phyloP scores from a whole-genome alignment of 2,329 filamentous ascomycete species.

The Nannizzia gypsea region DNA sequence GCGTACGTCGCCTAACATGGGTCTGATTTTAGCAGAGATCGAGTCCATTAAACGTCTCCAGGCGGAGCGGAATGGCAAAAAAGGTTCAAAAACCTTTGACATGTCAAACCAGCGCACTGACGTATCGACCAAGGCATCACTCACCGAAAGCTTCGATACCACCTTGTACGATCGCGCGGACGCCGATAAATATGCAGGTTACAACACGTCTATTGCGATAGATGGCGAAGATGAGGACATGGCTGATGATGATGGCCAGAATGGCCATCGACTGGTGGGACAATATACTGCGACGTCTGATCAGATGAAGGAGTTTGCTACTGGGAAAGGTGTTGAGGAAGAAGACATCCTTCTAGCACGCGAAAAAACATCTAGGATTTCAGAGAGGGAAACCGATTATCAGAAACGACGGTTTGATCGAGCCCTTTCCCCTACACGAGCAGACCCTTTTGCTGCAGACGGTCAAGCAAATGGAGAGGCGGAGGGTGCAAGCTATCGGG shows the following conservation, averaged over 20 bases:
- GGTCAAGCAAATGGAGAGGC: conserved; percentile 53
- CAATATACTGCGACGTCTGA: conserved; percentile 90
- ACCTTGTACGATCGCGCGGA: conserved; percentile 72
- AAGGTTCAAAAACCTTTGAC: conserved; percentile 71
- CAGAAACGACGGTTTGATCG: conserved; percentile 92
- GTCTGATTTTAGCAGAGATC: conserved; percentile 53
- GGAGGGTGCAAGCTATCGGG: conserved; percentile 72
- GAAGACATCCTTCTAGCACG: conserved; percentile 76
- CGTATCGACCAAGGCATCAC: conserved; percentile 75
- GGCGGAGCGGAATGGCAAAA: conserved; percentile 82
- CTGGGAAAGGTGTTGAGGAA: conserved; percentile 74
- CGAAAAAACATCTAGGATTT: conserved; percentile 82
- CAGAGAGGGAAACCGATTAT: conserved; percentile 90
- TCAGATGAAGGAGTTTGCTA: conserved; percentile 89
- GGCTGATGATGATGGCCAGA: conserved; percentile 65
- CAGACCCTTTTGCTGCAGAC: conserved; percentile 73
- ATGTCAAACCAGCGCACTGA: conserved; percentile 68
- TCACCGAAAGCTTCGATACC: conserved; percentile 77
- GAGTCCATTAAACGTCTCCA: conserved; percentile 78
- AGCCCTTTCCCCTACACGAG: conserved; percentile 66
- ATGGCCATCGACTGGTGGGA: conserved; percentile 68
- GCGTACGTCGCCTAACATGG: not conserved
- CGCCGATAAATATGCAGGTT: conserved; percentile 73
- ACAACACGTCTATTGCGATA: conserved; percentile 77
- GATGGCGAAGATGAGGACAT: conserved; percentile 68